Conservation (phyloP, 768 basidiomycete genomes). For the Daedaleopsis nitida region DNA sequence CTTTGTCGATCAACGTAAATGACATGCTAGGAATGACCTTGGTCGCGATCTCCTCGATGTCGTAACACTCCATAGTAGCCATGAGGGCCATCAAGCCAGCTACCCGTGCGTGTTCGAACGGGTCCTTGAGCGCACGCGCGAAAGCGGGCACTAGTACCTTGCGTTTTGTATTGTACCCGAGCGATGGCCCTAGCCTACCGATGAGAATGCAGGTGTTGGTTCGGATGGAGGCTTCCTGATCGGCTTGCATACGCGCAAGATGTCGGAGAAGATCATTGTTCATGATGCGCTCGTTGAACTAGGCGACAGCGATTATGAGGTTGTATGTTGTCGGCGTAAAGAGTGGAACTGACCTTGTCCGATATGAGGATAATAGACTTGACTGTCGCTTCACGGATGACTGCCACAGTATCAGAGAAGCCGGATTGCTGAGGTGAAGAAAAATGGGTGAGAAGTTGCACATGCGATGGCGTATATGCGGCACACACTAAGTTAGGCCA, state of each 20-base stretch:
- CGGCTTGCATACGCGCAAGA: slow-evolving; percentile 90
- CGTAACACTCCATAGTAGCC: slow-evolving; percentile 91
- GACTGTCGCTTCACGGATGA: slow-evolving; percentile 93
- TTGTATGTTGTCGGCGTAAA: too few species aligned
- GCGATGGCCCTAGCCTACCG: slow-evolving; percentile 81
- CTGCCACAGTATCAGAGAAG: slow-evolving; percentile 90
- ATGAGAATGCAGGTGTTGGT: slow-evolving; percentile 98
- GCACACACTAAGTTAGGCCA: slow-evolving; percentile 86
- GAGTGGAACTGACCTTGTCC: slow-evolving; percentile 59
- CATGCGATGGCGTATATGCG: background rate
- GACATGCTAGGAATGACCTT: slow-evolving; percentile 89
- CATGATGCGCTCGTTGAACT: slow-evolving; percentile 89
- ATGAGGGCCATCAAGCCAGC: slow-evolving; percentile 96
- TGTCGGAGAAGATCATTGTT: slow-evolving; percentile 96
- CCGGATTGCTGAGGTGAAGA: slow-evolving; percentile 75
- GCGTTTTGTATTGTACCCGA: slow-evolving; percentile 87
- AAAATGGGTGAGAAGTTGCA: too few species aligned
- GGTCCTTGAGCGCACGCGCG: slow-evolving; percentile 83
- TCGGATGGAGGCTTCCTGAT: slow-evolving; percentile 91
- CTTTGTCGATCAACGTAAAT: slow-evolving; percentile 82
- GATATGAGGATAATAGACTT: slow-evolving; percentile 84
- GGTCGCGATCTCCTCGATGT: slow-evolving; percentile 81
- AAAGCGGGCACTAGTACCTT: slow-evolving; percentile 99
- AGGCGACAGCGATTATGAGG: background rate
- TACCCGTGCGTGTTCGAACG: slow-evolving; percentile 90